phyloP scores from a whole-genome alignment of 2,329 filamentous ascomycete genomes.

The Calonectria pseudoreteaudii region DNA sequence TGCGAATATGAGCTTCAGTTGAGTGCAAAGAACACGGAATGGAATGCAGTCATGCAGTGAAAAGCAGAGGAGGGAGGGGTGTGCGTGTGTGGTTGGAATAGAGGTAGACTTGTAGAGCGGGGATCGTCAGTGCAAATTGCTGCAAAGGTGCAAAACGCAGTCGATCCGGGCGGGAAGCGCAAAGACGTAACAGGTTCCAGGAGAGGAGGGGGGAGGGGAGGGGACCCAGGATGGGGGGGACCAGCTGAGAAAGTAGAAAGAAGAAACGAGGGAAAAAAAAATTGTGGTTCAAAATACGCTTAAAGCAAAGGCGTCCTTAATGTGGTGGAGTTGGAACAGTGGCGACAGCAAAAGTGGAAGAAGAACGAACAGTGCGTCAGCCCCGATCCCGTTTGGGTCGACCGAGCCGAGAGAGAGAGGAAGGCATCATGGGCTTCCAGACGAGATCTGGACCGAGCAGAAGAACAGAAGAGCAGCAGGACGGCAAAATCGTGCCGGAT shows the following conservation, averaged over 20 bases:
- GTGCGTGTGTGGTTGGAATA: constrained; percentile 12
- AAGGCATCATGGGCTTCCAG: not conserved
- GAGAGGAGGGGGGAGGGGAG: too few species aligned
- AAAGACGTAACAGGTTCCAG: not conserved
- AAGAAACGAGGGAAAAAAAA: not conserved
- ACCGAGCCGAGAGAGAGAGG: not conserved
- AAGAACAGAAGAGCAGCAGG: not conserved
- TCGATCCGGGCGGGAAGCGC: constrained; percentile 12
- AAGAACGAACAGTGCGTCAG: not conserved
- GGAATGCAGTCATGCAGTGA: not conserved
- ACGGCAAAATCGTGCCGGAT: constrained; percentile 17
- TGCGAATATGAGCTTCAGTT: not conserved
- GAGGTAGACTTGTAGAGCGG: not conserved
- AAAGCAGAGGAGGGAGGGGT: not conserved
- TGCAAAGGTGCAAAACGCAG: not conserved
- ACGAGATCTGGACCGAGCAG: not conserved
- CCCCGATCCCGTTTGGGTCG: not conserved
- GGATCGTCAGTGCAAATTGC: not conserved
- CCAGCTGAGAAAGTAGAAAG: not conserved
- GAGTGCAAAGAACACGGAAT: not conserved
- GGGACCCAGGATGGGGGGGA: not conserved
- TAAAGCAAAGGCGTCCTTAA: constrained; percentile 1
- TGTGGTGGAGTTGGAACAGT: not conserved
- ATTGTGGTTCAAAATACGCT: constrained; percentile 18
- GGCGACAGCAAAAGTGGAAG: not conserved